A percentile compares a stretch with the other conserved stretches of the same genome.
Conservation (phyloP, 495 filamentous ascomycete species). For the Penicillium macrosclerotiorum region DNA sequence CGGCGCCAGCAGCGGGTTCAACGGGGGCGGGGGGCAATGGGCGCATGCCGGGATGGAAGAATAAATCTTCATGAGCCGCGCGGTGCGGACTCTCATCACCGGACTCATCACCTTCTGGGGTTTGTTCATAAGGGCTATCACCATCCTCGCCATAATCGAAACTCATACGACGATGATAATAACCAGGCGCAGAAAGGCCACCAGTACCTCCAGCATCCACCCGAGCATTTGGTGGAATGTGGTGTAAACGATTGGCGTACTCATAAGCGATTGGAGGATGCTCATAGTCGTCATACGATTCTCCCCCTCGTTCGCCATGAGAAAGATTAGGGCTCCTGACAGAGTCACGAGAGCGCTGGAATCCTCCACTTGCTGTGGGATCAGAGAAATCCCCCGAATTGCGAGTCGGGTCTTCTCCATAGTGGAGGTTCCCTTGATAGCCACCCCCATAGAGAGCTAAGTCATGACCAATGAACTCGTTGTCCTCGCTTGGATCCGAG, state of each 20-base stretch:
- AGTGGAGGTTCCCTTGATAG: slow-evolving; percentile 68
- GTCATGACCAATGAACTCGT: slow-evolving; percentile 70
- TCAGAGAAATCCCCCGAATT: slow-evolving; percentile 22
- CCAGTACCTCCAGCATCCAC: slow-evolving; percentile 85
- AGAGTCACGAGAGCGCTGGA: slow-evolving; percentile 25
- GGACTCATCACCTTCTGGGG: slow-evolving; percentile 49
- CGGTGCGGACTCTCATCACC: slow-evolving; percentile 52
- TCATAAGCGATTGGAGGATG: slow-evolving; percentile 46
- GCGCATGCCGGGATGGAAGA: slow-evolving; percentile 85
- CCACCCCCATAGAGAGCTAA: slow-evolving; percentile 71
- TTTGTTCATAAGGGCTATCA: slow-evolving; percentile 45
- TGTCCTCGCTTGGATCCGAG: slow-evolving; percentile 44
- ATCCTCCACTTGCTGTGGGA: slow-evolving; percentile 6
- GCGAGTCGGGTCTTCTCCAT: slow-evolving; percentile 56
- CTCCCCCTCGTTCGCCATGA: slow-evolving; percentile 26
- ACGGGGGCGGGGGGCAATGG: slow-evolving; percentile 81
- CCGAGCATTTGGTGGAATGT: slow-evolving; percentile 50
- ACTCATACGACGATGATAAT: slow-evolving; percentile 66
- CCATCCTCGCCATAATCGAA: slow-evolving; percentile 92
- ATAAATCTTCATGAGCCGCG: slow-evolving; percentile 81
- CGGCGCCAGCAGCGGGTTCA: slow-evolving; percentile 42
- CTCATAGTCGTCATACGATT: slow-evolving; percentile 42
- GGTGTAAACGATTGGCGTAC: slow-evolving; percentile 60
- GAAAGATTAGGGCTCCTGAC: slow-evolving; percentile 40
- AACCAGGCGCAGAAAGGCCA: slow-evolving; percentile 71